These are phyloP conservation scores for Leishmania lainsoni DNA, from an alignment of 208 protist genomes.

Conservation along the genomic window DNA sequence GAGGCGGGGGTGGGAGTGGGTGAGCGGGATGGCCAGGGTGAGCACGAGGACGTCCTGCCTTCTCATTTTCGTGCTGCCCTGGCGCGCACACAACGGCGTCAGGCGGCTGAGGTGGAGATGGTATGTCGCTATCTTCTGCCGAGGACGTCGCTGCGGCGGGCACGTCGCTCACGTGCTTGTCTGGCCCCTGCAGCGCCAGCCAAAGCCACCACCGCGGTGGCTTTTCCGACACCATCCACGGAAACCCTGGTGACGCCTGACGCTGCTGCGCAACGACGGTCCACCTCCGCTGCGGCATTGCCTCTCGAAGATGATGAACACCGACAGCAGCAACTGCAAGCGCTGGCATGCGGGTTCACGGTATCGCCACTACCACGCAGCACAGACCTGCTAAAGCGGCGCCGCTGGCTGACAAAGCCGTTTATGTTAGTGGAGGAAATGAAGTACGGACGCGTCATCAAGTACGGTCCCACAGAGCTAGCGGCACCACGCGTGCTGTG, in stretches of 20 bases:
- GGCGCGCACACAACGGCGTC: neutral
- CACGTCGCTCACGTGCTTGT: neutral
- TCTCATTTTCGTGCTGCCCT: neutral
- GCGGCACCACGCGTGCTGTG: constrained; percentile 7
- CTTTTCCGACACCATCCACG: neutral
- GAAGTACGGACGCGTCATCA: constrained; percentile 41
- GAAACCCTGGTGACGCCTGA: neutral
- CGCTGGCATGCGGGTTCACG: neutral
- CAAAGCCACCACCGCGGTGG: neutral
- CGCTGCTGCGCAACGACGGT: neutral
- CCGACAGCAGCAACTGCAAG: neutral
- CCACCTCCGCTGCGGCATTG: neutral
- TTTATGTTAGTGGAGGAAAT: constrained; percentile 48
- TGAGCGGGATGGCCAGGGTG: neutral
- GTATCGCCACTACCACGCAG: constrained; percentile 32
- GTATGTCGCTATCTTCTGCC: constrained; percentile 17
- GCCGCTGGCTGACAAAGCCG: constrained; percentile 27
- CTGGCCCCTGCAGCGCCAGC: neutral
- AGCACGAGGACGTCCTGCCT: neutral
- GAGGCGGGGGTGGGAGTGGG: neutral
- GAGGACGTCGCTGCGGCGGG: neutral
- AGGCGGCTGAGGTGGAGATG: constrained; percentile 22
- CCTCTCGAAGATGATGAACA: neutral
- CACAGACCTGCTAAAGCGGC: constrained; percentile 27
- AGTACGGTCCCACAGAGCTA: constrained; percentile 10